Base-by-base conservation (phyloP, 2,329 filamentous ascomycete species). In the Cytospora chrysosperma region DNA sequence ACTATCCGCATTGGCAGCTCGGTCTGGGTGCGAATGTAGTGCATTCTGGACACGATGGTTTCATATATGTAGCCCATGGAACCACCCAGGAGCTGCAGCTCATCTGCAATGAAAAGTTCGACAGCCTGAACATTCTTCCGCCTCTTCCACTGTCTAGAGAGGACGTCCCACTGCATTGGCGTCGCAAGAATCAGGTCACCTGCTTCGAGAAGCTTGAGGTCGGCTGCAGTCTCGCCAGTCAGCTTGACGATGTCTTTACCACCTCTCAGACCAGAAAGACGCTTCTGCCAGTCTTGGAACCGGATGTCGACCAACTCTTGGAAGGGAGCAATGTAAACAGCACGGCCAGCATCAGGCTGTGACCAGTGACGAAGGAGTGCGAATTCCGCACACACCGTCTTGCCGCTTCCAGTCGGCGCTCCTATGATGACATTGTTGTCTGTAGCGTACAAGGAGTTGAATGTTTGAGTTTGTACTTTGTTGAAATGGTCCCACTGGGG, bases 321-420 rank as follows among this genome's bases (percentile, higher is more conserved):
- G 80, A 94, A 96, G 0, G 95, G 96, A 27, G 94, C 93, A 70
- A 99, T 86, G 72, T 99, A 99, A 26, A 99, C 91, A 26, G 93
- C 93, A 65, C 92, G 89, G 0, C 92, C 91, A 61, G 85, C 81
- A 32, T 88, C 84, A 49, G 80, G 78, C 69, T 88, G 87, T 2
- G 87, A 83, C 93, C 95, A 99, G 75, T 97, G 92, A 61, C 90
- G 89, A 28, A 99, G 80, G 56, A 99, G 81, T 8, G 95, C 90
- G 77, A 99, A 95, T 75, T 99, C 95, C 2, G 95, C 95, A 73
- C 95, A 98, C 2, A 97, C 88, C 1, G 95, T 98, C 83, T 99
- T 99, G 64, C 95, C 95, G 73, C 92, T 97, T 51, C 95, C 94
- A 10, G 93, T 93, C 1, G 95, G 90, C n/a, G 94, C 90, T 53